Conservation (phyloP, 345 rosid genomes). For the rapeseed (Brassica napus) region Da-Ae NC_063438.1:1845501-1846000, state of each 20-base stretch:
- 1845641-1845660: constrained; percentile 70
- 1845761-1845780: constrained; percentile 84
- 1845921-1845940: constrained; percentile 16
- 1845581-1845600: no score
- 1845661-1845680: constrained; percentile 87
- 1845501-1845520: not conserved
- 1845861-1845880: constrained; percentile 78
- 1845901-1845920: constrained; percentile 60
- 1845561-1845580: no score
- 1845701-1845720: constrained; percentile 64
- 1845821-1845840: constrained; percentile 92
- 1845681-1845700: constrained; percentile 77
- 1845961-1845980: not conserved
- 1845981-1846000: constrained; percentile 30
- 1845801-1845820: constrained; percentile 86
- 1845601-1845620: constrained; percentile 59
- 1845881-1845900: constrained; percentile 78
- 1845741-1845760: constrained; percentile 87
- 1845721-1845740: constrained; percentile 73
- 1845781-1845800: constrained; percentile 58
- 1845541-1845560: no score
- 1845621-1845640: no score
- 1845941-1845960: not conserved
- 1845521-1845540: not conserved
- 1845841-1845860: constrained; percentile 86